phyloP scores from a whole-genome alignment of 2,329 filamentous ascomycete species.

The Claviceps capensis region DNA sequence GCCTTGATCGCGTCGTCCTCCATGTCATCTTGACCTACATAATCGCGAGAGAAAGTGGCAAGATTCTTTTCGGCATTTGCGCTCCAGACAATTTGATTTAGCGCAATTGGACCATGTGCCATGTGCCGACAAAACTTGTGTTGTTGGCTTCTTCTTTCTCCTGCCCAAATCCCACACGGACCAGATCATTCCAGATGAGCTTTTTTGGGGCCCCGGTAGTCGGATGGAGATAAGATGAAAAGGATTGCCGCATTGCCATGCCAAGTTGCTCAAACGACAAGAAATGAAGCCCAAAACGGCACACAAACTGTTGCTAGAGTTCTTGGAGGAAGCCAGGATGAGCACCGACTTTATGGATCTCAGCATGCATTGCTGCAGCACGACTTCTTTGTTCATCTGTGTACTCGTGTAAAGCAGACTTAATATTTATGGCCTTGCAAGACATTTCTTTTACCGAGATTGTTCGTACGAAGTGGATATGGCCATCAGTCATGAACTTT shows the following conservation, averaged over 20 bases:
- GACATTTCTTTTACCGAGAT: constrained; percentile 1
- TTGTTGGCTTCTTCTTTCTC: neutral
- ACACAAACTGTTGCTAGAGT: neutral
- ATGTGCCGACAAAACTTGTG: no score
- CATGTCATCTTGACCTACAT: neutral
- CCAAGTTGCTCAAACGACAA: neutral
- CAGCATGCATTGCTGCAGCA: no score
- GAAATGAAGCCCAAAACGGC: neutral
- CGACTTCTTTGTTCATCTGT: no score
- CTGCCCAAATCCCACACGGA: neutral
- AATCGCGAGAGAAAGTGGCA: no score
- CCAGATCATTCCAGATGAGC: neutral
- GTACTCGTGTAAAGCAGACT: no score
- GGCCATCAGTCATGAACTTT: neutral
- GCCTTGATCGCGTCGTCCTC: neutral
- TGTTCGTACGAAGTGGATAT: neutral
- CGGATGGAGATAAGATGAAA: neutral
- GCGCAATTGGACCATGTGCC: no score
- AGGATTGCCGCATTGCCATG: neutral
- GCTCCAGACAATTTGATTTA: no score
- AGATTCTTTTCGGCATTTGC: no score
- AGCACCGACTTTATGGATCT: neutral
- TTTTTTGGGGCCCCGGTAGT: no score
- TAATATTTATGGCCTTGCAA: neutral
- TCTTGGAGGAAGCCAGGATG: neutral